phyloP scores from a whole-genome alignment of 257 asterid genomes.

The Primulina tabacum region DNA sequence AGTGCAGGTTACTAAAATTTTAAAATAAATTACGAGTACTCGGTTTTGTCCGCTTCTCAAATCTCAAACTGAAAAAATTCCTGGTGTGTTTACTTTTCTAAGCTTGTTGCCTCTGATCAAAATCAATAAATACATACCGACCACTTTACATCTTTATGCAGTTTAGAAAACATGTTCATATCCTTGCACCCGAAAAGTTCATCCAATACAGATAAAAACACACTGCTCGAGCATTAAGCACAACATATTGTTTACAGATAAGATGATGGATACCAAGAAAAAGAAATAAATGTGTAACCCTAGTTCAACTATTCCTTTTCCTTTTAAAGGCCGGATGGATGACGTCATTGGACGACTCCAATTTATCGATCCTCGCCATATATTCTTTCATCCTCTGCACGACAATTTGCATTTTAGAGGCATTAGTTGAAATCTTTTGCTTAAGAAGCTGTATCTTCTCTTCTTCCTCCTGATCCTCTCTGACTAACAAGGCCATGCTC shows the following conservation, averaged over 20 bases:
- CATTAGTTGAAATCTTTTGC: constrained; percentile 39
- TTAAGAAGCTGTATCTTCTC: constrained; percentile 55
- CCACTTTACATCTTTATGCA: neutral
- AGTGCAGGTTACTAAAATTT: too few relatives aligned
- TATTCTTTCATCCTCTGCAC: constrained; percentile 69
- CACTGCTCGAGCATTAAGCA: neutral
- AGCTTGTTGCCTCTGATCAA: too few relatives aligned
- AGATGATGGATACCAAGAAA: neutral
- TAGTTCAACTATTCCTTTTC: constrained; percentile 40
- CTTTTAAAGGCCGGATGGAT: constrained; percentile 69
- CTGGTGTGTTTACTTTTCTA: too few relatives aligned
- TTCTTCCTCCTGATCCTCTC: constrained; percentile 35
- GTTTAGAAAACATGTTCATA: neutral
- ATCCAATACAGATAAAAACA: neutral
- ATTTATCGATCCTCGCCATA: constrained; percentile 53
- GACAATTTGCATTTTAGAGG: constrained; percentile 30
- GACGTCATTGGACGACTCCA: constrained; percentile 38
- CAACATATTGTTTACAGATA: constrained; percentile 1
- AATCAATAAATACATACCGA: neutral
- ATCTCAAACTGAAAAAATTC: too few relatives aligned
- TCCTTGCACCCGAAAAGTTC: neutral
- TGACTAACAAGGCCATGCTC: constrained; percentile 21
- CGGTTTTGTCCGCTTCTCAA: too few relatives aligned
- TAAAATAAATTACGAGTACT: too few relatives aligned
- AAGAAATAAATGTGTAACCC: neutral